Evolutionary conservation across 768 basidiomycete species (phyloP).

Genomic region (Russula brevipes): DNA sequence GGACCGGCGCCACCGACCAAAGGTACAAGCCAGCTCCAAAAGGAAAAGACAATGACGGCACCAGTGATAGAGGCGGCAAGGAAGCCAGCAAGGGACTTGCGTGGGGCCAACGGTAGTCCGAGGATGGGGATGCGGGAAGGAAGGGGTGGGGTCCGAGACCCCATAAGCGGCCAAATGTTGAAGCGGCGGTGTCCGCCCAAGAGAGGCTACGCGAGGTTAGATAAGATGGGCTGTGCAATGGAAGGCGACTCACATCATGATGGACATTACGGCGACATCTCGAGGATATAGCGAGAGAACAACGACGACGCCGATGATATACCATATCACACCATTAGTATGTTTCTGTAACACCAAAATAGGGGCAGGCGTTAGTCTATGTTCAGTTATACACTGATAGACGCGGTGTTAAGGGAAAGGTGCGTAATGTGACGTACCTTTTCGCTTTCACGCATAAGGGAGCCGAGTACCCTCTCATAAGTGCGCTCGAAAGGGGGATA

Average conservation of each 20-base stretch:
- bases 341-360: conserved; percentile 40
- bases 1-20: conserved; percentile 37
- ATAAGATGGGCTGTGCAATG: conserved; percentile 4
- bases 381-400: neutral
- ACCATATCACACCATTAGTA: conserved; percentile 88
- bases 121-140: conserved; percentile 45
- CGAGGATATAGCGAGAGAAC: conserved; percentile 72
- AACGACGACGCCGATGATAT: conserved; percentile 79
- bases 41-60: conserved; percentile 55
- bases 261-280: conserved; percentile 84
- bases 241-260: conserved; percentile 54
- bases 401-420: neutral
- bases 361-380: neutral
- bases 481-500: conserved; percentile 57
- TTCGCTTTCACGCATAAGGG: conserved; percentile 88
- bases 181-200: conserved; percentile 94
- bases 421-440: conserved; percentile 41
- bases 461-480: conserved; percentile 69
- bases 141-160: conserved; percentile 63
- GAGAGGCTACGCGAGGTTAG: conserved; percentile 55
- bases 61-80: conserved; percentile 73
- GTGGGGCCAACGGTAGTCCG: conserved; percentile 65
- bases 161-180: conserved; percentile 83
- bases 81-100: conserved; percentile 85
- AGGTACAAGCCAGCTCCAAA: conserved; percentile 65